Conservation (phyloP, 164 flowering plant species). For the Vitis amurensis region DNA sequence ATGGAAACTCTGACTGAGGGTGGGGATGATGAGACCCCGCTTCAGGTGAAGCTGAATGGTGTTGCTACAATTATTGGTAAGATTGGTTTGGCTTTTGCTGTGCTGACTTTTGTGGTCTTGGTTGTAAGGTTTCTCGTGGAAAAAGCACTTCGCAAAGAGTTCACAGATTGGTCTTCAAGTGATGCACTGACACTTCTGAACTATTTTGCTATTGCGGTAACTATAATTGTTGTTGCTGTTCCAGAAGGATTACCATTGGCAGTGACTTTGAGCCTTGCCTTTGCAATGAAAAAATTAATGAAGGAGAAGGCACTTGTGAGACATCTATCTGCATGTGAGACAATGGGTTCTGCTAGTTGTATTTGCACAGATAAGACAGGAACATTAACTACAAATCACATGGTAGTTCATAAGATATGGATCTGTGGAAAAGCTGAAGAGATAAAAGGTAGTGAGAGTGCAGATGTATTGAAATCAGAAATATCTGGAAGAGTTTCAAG, state of each 20-base stretch:
- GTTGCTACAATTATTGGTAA: slow-evolving; percentile 41
- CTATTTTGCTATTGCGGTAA: slow-evolving; percentile 40
- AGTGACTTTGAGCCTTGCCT: slow-evolving; percentile 47
- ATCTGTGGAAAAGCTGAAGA: slow-evolving; percentile 17
- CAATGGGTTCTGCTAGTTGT: slow-evolving; percentile 46
- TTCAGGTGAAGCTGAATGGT: slow-evolving; percentile 41
- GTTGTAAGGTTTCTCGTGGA: slow-evolving; percentile 31
- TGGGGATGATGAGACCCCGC: slow-evolving; percentile 41
- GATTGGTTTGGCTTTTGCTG: slow-evolving; percentile 36
- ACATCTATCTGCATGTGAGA: slow-evolving; percentile 47
- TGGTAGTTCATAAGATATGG: slow-evolving; percentile 38
- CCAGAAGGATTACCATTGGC: slow-evolving; percentile 47
- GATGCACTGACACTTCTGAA: slow-evolving; percentile 33
- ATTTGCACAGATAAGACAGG: slow-evolving; percentile 51
- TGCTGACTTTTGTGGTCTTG: slow-evolving; percentile 32
- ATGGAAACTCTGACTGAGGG: slow-evolving; percentile 46
- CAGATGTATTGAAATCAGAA: slow-evolving; percentile 8
- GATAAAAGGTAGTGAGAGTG: slow-evolving; percentile 7
- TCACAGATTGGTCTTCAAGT: slow-evolving; percentile 31
- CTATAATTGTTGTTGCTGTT: slow-evolving; percentile 47
- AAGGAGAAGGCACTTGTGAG: slow-evolving; percentile 42
- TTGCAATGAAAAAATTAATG: slow-evolving; percentile 48
- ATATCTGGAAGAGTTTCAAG: slow-evolving; percentile 20
- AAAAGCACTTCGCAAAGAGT: slow-evolving; percentile 14
- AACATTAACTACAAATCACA: slow-evolving; percentile 47